Base-by-base conservation (phyloP, 2,329 filamentous ascomycete genomes). In the Fusarium stilboides region DNA sequence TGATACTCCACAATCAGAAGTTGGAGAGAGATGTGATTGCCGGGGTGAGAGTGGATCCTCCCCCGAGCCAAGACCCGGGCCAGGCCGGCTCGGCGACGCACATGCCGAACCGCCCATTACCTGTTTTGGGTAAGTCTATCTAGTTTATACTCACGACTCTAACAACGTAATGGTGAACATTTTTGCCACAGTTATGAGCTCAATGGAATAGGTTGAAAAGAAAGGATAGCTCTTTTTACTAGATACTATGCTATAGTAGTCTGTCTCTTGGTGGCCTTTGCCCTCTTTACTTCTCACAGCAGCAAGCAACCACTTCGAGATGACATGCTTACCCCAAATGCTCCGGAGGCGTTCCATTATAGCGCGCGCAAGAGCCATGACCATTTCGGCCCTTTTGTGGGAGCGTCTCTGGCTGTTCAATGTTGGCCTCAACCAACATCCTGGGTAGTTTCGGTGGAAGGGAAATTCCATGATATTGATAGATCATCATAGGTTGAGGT, bases 31-130 rank as follows among this genome's bases (percentile, higher is more conserved):
- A 31, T 10, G 19, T 26, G 46, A 66, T n/a, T 60, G 50, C 45
- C 40, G 56, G 66, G 60, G 43, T 42, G 22, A 39, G 26, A 54
- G 66, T 69, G 66, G 65, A 51, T 49, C 40, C 20, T 26, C 36
- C 50, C 45, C 65, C 42, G 34, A 56, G 55, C 55, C 63, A 68
- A 57, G 60, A 51, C 36, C 67, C 67, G 67, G 67, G 62, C 52
- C 53, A 69, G 57, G 64, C 68, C 68, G 68, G 44, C 65, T 69
- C 55, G 66, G 65, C 66, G 56, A 64, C 55, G 52, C 60, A 55
- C 39, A 54, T 46, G 55, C 59, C 55, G 57, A 51, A 47, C 14
- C 31, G 34, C n/a, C 37, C 20, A 54, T 68, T 68, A 36, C 66
- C 56, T 20, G n/a, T 9, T 58, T 66, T 44, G 24, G 65, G 53